These are phyloP conservation scores for Metschnikowia borealis DNA, from an alignment of 805 yeast species.

Conservation along the genomic window DNA sequence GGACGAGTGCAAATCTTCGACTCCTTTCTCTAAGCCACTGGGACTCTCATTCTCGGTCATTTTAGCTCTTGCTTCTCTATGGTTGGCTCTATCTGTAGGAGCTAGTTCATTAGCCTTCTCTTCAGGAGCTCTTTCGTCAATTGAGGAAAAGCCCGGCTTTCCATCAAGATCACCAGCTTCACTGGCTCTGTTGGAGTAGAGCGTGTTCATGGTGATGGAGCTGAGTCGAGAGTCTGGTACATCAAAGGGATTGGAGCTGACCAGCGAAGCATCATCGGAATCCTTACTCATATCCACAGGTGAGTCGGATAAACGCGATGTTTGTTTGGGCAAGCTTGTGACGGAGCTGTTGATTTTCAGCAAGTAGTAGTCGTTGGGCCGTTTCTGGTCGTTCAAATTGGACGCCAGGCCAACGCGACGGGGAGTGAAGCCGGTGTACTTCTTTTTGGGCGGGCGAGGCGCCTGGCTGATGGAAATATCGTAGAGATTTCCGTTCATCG, in stretches of 20 bases:
- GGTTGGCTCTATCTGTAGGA: no score
- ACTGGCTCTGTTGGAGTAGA: slow-evolving; percentile 14
- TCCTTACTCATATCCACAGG: slow-evolving; percentile 23
- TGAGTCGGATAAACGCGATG: slow-evolving; percentile 30
- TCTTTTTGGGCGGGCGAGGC: slow-evolving; percentile 17
- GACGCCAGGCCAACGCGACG: slow-evolving; percentile 27
- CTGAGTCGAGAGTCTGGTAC: slow-evolving; percentile 35
- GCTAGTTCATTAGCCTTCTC: neutral
- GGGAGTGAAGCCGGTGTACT: slow-evolving; percentile 14
- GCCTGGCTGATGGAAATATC: slow-evolving; percentile 18
- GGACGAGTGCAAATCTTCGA: slow-evolving; percentile 13
- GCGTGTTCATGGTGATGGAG: slow-evolving; percentile 31
- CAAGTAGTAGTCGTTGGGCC: slow-evolving; percentile 41
- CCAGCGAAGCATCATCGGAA: slow-evolving; percentile 35
- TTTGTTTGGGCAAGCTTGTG: slow-evolving; percentile 14
- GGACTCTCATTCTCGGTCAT: no score
- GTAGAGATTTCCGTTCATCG: slow-evolving; percentile 27
- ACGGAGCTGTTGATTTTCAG: slow-evolving; percentile 26
- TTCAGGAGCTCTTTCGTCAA: neutral
- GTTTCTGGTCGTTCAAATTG: slow-evolving; percentile 21
- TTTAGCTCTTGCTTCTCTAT: no score
- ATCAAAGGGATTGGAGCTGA: slow-evolving; percentile 31
- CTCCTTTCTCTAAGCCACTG: neutral
- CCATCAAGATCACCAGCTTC: slow-evolving; percentile 4
- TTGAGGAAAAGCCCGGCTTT: slow-evolving; percentile 1